Base-by-base conservation (phyloP, 2,329 filamentous ascomycete genomes). In the Davidsoniella virescens region DNA sequence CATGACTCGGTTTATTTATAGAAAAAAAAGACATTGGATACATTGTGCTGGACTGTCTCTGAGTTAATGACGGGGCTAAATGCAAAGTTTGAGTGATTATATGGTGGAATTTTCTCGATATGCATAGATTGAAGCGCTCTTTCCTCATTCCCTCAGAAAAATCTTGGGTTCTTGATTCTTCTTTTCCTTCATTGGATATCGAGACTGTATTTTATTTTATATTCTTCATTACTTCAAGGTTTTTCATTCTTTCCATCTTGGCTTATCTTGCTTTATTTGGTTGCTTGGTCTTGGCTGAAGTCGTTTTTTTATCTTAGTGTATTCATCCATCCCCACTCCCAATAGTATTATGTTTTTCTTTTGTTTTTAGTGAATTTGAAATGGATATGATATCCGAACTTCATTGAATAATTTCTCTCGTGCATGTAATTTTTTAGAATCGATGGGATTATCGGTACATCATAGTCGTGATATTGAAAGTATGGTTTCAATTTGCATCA, bases 181-280 rank as follows among this genome's bases (percentile, higher is more conserved):
- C 41, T 25, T 16, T 45, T 49, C 38, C 36, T 29, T 33, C 29
- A 18, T 47, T 17, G 18, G 20, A 20, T 37, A 17, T 36, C 26
- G 47, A 46, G 38, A 29, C 26, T 47, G 29, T 26, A 42, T 26
- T 38, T 51, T n/a, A n/a, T 44, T 47, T 39, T 20, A 20, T 20
- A 20, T 20, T 4, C 4, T 20, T 20, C 18, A 20, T 20, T 20
- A 4, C 20, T 20, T 20, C 20, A 20, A 4, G 29, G 50, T 8
- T 47, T 18, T 50, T 52, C 36, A 43, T 45, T 29, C 48, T 29
- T 42, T 23, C 23, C 25, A 39, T 38, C 33, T 36, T 44, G 37
- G 40, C 20, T 40, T 37, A 14, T 16, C 8, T 45, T 26, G 16
- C 9, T 29, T 17, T 45, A 6, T 16, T 18, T 17, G 29, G 10